Conservation (phyloP, 805 yeast species). For the Metschnikowia dekortorum region DNA sequence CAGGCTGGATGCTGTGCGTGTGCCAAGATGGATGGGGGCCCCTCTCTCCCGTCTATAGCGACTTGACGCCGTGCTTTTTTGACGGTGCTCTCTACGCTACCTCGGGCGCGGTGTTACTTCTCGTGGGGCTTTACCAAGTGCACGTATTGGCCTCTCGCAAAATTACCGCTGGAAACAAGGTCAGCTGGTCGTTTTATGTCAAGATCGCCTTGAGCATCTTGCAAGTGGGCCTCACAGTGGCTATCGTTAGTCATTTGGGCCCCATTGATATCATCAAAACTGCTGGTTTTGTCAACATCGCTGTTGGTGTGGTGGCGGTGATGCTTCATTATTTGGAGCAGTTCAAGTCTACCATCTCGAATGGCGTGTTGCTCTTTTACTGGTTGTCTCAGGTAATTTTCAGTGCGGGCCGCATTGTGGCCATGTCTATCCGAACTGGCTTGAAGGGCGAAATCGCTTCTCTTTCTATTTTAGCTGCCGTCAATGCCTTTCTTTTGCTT, state of each 20-base stretch:
- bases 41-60: constrained; percentile 40
- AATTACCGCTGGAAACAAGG: constrained; percentile 28
- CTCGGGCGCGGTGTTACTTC: constrained; percentile 39
- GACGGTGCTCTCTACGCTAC: constrained; percentile 47
- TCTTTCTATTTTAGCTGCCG: constrained; percentile 28
- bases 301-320: constrained; percentile 49
- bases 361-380: constrained; percentile 63
- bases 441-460: constrained; percentile 18
- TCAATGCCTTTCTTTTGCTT: constrained; percentile 40
- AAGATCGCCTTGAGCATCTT: constrained; percentile 37
- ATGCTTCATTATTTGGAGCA: constrained; percentile 69
- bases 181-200: constrained; percentile 36
- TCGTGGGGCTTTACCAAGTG: constrained; percentile 39
- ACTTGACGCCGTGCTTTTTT: constrained; percentile 57
- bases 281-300: constrained; percentile 25
- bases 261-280: constrained; percentile 20
- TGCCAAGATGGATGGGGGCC: constrained; percentile 44
- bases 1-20: constrained; percentile 28
- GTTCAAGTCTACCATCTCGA: constrained; percentile 59
- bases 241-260: constrained; percentile 13
- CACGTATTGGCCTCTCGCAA: constrained; percentile 27
- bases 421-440: constrained; percentile 34
- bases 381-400: constrained; percentile 62
- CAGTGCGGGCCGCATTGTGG: constrained; percentile 42
- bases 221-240: constrained; percentile 36